These are phyloP conservation scores for Camellia lanceoleosa DNA, from an alignment of 148 eudicot species.

Conservation along the genomic window DNA sequence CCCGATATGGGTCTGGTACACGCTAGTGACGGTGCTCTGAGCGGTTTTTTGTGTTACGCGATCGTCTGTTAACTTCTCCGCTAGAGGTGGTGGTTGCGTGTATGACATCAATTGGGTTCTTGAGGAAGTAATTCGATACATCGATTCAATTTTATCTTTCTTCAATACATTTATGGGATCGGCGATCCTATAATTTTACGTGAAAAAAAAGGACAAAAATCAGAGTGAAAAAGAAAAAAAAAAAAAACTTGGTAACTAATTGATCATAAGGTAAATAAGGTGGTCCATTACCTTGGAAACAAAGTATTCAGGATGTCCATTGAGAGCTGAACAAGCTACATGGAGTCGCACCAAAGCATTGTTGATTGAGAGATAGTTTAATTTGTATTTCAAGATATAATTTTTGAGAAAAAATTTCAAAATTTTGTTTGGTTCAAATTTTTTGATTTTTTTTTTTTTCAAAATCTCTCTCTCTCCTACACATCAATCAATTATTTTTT, in stretches of 20 bases:
- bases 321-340: neutral
- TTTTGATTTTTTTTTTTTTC: too few relatives aligned
- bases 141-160: neutral
- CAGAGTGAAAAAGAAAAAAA: too few relatives aligned
- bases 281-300: neutral
- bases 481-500: too few relatives aligned
- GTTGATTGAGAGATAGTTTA: too few relatives aligned
- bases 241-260: neutral
- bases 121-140: conserved; percentile 17
- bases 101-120: conserved; percentile 30
- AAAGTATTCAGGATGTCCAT: neutral
- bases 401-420: too few relatives aligned
- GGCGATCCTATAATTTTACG: too few relatives aligned
- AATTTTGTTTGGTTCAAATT: too few relatives aligned
- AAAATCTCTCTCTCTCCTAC: too few relatives aligned
- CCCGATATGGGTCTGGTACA: conserved; percentile 56
- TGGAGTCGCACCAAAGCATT: neutral
- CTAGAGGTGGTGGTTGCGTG: conserved; percentile 26
- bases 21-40: conserved; percentile 48
- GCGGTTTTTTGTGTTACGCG: conserved; percentile 38
- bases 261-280: neutral
- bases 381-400: too few relatives aligned
- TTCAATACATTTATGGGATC: neutral
- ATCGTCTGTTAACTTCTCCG: conserved; percentile 40
- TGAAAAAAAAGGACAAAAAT: too few relatives aligned